A percentile compares a stretch with the other conserved stretches of the same genome.
Evolutionary conservation across 148 eudicot genomes (phyloP).

Genomic region (Diospyros kaki): DNA sequence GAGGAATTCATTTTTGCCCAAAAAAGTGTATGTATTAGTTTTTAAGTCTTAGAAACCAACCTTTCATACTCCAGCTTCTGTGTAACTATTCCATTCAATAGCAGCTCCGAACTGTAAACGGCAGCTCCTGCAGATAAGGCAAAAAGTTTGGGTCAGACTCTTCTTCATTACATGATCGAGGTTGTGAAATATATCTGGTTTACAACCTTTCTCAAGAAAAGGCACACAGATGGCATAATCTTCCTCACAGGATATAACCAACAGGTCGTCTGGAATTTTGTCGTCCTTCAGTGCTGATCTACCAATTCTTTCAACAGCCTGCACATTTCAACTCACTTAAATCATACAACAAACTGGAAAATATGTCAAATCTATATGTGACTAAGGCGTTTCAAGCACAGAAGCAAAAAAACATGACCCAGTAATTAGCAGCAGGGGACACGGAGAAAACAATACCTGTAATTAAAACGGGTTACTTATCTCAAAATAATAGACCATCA

Average conservation of each 20-base stretch:
- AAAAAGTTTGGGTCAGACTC: background rate
- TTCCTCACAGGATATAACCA: slow-evolving; percentile 87
- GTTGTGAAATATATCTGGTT: background rate
- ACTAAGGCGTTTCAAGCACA: background rate
- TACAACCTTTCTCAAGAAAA: slow-evolving; percentile 73
- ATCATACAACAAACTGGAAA: background rate
- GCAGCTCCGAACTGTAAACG: slow-evolving; percentile 73
- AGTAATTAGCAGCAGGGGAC: background rate
- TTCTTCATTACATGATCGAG: background rate
- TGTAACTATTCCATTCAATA: slow-evolving; percentile 73
- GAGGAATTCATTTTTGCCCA: background rate
- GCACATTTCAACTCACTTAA: slow-evolving; percentile 17
- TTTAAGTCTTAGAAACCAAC: slow-evolving; percentile 29
- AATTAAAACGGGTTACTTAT: background rate
- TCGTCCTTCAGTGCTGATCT: slow-evolving; percentile 51
- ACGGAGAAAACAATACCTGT: background rate
- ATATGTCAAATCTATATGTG: no score
- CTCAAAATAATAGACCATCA: background rate
- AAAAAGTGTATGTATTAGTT: background rate
- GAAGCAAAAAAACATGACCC: background rate
- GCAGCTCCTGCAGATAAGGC: slow-evolving; percentile 47
- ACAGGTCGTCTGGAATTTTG: slow-evolving; percentile 45
- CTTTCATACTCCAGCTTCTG: slow-evolving; percentile 84
- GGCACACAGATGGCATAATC: slow-evolving; percentile 67
- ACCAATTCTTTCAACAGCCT: slow-evolving; percentile 75